Evolutionary conservation across 2,329 filamentous ascomycete genomes (phyloP).

Genomic region (Tolypocladium album): DNA sequence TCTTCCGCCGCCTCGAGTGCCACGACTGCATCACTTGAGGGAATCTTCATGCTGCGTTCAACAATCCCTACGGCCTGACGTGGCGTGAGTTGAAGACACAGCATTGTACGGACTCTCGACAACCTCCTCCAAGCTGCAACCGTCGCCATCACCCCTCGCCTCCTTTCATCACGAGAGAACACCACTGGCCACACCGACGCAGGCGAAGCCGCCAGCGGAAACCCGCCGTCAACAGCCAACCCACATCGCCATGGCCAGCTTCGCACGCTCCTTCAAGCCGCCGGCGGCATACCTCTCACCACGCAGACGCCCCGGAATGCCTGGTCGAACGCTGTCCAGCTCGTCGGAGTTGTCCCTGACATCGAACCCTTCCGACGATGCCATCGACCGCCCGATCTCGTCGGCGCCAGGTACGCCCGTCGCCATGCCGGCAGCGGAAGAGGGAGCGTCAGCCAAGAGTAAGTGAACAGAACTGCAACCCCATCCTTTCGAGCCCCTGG

Average conservation of each 20-base stretch:
- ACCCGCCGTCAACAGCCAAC: background rate
- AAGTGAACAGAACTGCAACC: constrained; percentile 5
- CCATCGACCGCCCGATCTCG: constrained; percentile 14
- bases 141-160: background rate
- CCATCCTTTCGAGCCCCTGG: background rate
- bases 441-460: constrained; percentile 5
- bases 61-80: background rate
- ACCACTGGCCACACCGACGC: background rate
- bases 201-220: background rate
- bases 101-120: background rate
- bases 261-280: constrained; percentile 38
- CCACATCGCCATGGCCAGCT: constrained; percentile 29
- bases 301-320: constrained; percentile 30
- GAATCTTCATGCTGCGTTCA: background rate
- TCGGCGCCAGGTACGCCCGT: constrained; percentile 19
- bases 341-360: constrained; percentile 33
- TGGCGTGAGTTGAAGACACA: background rate
- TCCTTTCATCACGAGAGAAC: background rate
- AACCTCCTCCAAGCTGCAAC: background rate
- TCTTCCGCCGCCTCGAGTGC: background rate
- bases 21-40: background rate
- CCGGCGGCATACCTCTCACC: constrained; percentile 31
- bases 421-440: constrained; percentile 4
- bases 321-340: constrained; percentile 32
- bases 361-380: constrained; percentile 15